Percentiles rank a stretch among this genome's conserved stretches.
Conservation (phyloP, 164 flowering plant species). For the Kalanchoe fedtschenkoi region DNA sequence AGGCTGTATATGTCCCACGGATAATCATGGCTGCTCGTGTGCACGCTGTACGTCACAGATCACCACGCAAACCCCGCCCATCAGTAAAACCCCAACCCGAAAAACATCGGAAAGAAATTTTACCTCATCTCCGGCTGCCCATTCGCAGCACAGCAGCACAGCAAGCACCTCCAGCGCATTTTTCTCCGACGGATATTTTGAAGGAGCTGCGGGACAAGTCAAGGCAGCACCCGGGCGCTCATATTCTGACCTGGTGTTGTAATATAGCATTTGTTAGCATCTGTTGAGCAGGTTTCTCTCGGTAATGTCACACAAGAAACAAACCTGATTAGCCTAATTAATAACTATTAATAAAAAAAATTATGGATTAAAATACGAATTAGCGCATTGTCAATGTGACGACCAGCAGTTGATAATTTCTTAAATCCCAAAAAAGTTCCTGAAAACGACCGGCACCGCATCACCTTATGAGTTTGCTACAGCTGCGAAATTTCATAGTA, state of each 20-base stretch:
- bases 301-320: conserved; percentile 2
- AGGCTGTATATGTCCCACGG: conserved; percentile 61
- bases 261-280: neutral
- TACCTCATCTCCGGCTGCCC: conserved; percentile 20
- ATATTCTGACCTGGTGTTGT: neutral
- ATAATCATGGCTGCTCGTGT: conserved; percentile 23
- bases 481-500: neutral
- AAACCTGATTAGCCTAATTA: neutral
- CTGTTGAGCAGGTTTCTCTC: neutral
- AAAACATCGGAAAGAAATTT: neutral
- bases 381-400: neutral
- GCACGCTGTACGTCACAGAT: conserved; percentile 10
- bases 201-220: neutral
- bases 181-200: too few relatives aligned
- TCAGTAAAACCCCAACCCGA: neutral
- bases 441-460: neutral
- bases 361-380: neutral
- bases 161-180: conserved; percentile 18
- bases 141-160: conserved; percentile 19
- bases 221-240: neutral
- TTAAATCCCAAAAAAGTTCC: neutral
- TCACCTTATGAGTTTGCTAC: neutral
- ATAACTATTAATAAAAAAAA: neutral
- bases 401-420: neutral
- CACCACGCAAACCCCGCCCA: neutral